Evolutionary conservation across 805 yeast genomes (phyloP).

Genomic region (Lipomyces japonicus): DNA sequence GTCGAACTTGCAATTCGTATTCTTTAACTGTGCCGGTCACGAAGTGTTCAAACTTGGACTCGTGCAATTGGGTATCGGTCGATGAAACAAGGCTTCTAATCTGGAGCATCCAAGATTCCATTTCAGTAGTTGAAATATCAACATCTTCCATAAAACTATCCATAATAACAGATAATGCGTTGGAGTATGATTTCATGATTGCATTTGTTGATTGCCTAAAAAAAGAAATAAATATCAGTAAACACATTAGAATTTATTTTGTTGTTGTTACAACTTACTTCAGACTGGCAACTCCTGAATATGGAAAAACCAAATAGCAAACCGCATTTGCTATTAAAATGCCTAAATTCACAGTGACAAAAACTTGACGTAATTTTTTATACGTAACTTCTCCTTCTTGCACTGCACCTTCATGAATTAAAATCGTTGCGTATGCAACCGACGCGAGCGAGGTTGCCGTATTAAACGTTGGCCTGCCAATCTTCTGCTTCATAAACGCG

Average conservation of each 20-base stretch:
- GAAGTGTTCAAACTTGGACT: slow-evolving; percentile 58
- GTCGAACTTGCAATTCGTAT: slow-evolving; percentile 42
- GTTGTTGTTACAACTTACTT: slow-evolving; percentile 32
- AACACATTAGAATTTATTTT: background rate
- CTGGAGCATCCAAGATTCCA: background rate
- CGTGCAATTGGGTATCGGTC: slow-evolving; percentile 48
- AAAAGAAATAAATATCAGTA: background rate
- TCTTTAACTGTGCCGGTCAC: slow-evolving; percentile 54
- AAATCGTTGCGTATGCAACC: slow-evolving; percentile 63
- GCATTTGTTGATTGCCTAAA: slow-evolving; percentile 41
- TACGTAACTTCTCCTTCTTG: slow-evolving; percentile 58
- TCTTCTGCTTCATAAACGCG: slow-evolving; percentile 64
- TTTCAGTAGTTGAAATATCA: background rate
- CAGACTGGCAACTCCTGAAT: slow-evolving; percentile 49
- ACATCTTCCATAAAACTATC: background rate
- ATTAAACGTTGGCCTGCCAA: slow-evolving; percentile 66
- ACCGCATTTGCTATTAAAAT: slow-evolving; percentile 53
- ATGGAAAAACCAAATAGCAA: slow-evolving; percentile 63
- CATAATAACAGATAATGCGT: slow-evolving; percentile 31
- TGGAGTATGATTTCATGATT: slow-evolving; percentile 48
- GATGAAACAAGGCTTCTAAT: background rate
- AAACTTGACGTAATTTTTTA: slow-evolving; percentile 50
- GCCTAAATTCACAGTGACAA: slow-evolving; percentile 60
- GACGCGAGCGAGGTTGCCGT: slow-evolving; percentile 78
- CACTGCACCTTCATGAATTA: slow-evolving; percentile 68